Base-by-base conservation (phyloP, 2,329 filamentous ascomycete species). In the Verruconis gallopava region DNA sequence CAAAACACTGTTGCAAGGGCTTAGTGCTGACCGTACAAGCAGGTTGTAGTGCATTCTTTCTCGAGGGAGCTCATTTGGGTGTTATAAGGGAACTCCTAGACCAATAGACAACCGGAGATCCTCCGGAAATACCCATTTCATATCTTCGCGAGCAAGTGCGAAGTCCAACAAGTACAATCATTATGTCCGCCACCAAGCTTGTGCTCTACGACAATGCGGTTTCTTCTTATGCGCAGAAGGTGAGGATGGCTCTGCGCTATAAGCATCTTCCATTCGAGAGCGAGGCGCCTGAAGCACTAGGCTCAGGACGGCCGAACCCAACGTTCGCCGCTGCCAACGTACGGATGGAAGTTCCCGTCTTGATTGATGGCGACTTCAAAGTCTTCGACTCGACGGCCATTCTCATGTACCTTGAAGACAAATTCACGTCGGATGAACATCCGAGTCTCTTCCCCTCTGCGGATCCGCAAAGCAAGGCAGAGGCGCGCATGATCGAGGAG, bases 311-410 rank as follows among this genome's bases (percentile, higher is more conserved):
- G n/a, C 9, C 25, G n/a, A n/a, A 30, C 17, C 9, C 33, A 36
- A 15, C 9, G 9, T 18, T 36, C 33, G 13, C 12, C 3, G 43
- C 37, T 9, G 43, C 40, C 37, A 42, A 42, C 41, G 14, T 18
- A 13, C 47, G 46, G 4, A 18, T 46, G 4, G 42, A 49, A 44
- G 28, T 49, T 4, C 46, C 47, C 15, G 25, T 28, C 17, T 32
- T 49, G 28, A 34, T 49, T n/a, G 43, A 46, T 18, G 46, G 44
- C 30, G 40, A 42, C 25, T 5, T 46, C 3, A 42, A 38, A 5
- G 43, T 49, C 30, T 46, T 44, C 30, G 47, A 49, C 34, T 47
- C 47, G 14, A 47, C 44, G n/a, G 44, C 47, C 32, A 49, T 49
- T 35, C 46, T 49, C 17, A 45, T 46, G 22, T 48, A 49, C 36